Conservation (phyloP, 345 rosid genomes). For the Odontarrhena argentea region DNA sequence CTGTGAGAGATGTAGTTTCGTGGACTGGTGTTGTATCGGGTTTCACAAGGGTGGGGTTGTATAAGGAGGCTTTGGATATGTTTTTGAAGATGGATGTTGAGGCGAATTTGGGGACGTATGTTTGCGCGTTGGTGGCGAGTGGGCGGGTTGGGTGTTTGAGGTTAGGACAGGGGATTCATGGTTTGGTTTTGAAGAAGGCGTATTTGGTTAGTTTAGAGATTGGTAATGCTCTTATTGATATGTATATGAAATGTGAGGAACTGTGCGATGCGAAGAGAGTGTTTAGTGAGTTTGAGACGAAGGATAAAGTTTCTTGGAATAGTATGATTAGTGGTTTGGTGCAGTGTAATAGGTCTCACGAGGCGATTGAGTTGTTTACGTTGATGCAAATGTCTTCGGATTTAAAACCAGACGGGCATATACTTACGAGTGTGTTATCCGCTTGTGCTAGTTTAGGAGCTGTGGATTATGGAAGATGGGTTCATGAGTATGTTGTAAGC, state of each 20-base stretch:
- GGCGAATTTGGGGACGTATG: conserved; percentile 44
- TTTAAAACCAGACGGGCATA: conserved; percentile 46
- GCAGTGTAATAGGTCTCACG: conserved; percentile 43
- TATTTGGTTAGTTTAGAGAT: conserved; percentile 36
- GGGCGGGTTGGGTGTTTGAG: conserved; percentile 46
- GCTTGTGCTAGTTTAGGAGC: conserved; percentile 55
- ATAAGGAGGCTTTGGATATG: conserved; percentile 44
- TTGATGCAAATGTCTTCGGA: conserved; percentile 44
- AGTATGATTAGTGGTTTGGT: conserved; percentile 52
- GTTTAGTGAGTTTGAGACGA: conserved; percentile 43
- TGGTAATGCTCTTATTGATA: conserved; percentile 52
- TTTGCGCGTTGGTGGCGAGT: conserved; percentile 45
- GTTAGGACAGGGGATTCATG: conserved; percentile 47
- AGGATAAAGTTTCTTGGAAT: conserved; percentile 56
- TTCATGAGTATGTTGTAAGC: conserved; percentile 46
- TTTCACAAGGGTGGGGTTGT: conserved; percentile 42
- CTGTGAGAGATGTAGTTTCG: conserved; percentile 51
- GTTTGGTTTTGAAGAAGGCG: conserved; percentile 39
- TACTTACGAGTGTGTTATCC: conserved; percentile 53
- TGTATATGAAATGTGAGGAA: conserved; percentile 52
- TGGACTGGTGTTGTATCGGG: conserved; percentile 51
- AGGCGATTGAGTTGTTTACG: conserved; percentile 46
- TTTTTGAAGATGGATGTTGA: conserved; percentile 49
- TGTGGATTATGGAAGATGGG: conserved; percentile 56
- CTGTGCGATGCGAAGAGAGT: conserved; percentile 45